These are phyloP conservation scores for Annulohypoxylon maeteangense DNA, from an alignment of 495 filamentous ascomycete genomes.

Conservation along the genomic window DNA sequence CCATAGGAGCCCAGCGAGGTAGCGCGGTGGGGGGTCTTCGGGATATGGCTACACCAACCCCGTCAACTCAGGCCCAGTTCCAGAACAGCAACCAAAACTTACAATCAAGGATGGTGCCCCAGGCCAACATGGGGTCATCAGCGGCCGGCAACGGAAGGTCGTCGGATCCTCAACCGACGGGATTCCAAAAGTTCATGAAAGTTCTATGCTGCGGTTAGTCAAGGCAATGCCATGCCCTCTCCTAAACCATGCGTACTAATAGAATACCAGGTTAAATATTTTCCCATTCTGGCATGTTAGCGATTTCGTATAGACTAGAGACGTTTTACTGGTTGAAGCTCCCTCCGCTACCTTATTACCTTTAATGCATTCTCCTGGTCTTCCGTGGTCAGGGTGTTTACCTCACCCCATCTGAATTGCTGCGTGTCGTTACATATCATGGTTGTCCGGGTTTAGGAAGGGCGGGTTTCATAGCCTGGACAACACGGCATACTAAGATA, in stretches of 20 bases:
- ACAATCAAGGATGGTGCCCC: conserved; percentile 70
- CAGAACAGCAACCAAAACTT: conserved; percentile 89
- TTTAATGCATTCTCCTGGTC: conserved; percentile 42
- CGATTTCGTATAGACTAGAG: conserved; percentile 48
- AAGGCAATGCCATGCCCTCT: background rate
- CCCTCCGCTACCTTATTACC: conserved; percentile 38
- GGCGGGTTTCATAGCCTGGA: background rate
- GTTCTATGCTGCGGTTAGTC: conserved; percentile 81
- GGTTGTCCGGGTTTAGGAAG: conserved; percentile 22
- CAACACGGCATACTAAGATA: background rate
- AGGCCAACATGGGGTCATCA: conserved; percentile 63
- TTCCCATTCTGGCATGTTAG: conserved; percentile 36
- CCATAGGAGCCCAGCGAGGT: conserved; percentile 78
- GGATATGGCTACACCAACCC: conserved; percentile 80
- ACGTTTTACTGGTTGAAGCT: conserved; percentile 39
- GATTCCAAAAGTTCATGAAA: conserved; percentile 82
- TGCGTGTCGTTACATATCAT: conserved; percentile 18
- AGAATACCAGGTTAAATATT: conserved; percentile 31
- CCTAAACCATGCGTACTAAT: conserved; percentile 10
- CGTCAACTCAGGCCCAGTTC: conserved; percentile 89
- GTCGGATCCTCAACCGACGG: conserved; percentile 61
- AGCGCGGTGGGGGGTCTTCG: conserved; percentile 71
- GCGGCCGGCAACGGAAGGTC: conserved; percentile 53
- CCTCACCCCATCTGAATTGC: conserved; percentile 26
- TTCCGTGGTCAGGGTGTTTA: conserved; percentile 14